A percentile compares a stretch with the other conserved stretches of the same genome.
These are phyloP conservation scores for Plasmopara halstedii DNA, from an alignment of 352 stramenopile genomes.

Conservation along the genomic window DNA sequence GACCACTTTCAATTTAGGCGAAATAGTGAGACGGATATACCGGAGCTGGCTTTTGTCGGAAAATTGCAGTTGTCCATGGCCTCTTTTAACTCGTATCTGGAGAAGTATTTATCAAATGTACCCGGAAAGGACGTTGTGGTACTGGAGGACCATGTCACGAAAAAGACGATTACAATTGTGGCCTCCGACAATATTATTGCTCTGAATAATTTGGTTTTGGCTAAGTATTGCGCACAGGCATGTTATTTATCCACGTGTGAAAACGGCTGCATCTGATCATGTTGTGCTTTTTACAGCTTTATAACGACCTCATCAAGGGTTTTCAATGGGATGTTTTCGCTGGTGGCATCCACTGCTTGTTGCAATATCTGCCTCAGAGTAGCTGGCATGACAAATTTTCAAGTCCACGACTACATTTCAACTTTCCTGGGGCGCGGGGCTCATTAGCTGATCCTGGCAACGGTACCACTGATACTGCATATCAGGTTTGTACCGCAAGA, in stretches of 20 bases:
- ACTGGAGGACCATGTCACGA: conserved; percentile 57
- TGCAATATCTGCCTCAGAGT: conserved; percentile 69
- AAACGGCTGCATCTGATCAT: too few relatives aligned
- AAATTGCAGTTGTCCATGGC: conserved; percentile 63
- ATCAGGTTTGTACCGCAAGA: conserved; percentile 32
- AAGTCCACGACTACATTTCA: conserved; percentile 68
- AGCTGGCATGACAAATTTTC: conserved; percentile 55
- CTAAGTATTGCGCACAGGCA: conserved; percentile 62
- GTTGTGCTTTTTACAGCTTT: conserved; percentile 35
- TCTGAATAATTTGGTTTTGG: conserved; percentile 60
- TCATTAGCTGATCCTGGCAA: conserved; percentile 59
- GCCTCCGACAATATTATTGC: conserved; percentile 67
- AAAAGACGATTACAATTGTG: conserved; percentile 60
- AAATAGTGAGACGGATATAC: conserved; percentile 30
- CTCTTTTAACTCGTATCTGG: conserved; percentile 68
- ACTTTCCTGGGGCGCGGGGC: conserved; percentile 61
- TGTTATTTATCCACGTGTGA: too few relatives aligned
- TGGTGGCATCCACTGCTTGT: conserved; percentile 69
- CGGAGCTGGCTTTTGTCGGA: conserved; percentile 61
- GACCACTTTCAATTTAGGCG: conserved; percentile 73
- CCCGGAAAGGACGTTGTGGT: conserved; percentile 55
- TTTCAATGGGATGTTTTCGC: conserved; percentile 84
- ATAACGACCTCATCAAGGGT: conserved; percentile 71
- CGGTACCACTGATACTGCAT: conserved; percentile 71
- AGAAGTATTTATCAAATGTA: conserved; percentile 57